Conservation (phyloP, 2,329 filamentous ascomycete species). For the Truncatella angustata region DNA sequence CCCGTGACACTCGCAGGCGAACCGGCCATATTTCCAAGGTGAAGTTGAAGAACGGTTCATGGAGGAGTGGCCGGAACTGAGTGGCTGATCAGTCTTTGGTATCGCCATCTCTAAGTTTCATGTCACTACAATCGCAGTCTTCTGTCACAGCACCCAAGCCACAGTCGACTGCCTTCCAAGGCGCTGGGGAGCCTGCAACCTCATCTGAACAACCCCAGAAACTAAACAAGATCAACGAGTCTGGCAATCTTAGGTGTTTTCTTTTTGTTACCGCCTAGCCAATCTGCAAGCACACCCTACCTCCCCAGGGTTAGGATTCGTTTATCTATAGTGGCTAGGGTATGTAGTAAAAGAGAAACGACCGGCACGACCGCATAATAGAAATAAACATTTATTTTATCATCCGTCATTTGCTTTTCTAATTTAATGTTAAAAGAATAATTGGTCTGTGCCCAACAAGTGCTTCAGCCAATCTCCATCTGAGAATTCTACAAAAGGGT, state of each 20-base stretch:
- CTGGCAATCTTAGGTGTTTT: constrained; percentile 67
- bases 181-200: constrained; percentile 45
- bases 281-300: too few species aligned
- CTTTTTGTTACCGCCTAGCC: too few species aligned
- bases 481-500: too few species aligned
- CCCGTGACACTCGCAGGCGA: constrained; percentile 74
- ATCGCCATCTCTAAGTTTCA: constrained; percentile 64
- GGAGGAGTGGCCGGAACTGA: constrained; percentile 57
- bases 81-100: constrained; percentile 61
- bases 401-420: too few species aligned
- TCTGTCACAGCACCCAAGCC: constrained; percentile 39
- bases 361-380: too few species aligned
- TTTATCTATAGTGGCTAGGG: too few species aligned
- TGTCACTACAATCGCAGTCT: constrained; percentile 61
- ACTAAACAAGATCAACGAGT: constrained; percentile 54
- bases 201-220: constrained; percentile 53
- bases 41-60: constrained; percentile 47
- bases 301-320: too few species aligned
- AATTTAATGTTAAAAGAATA: too few species aligned
- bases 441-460: too few species aligned
- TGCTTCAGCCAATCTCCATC: too few species aligned
- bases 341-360: too few species aligned
- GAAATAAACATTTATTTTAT: too few species aligned
- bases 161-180: constrained; percentile 59
- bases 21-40: constrained; percentile 54